phyloP scores from a whole-genome alignment of 345 rosid genomes.

The Conringia planisiliqua region DNA sequence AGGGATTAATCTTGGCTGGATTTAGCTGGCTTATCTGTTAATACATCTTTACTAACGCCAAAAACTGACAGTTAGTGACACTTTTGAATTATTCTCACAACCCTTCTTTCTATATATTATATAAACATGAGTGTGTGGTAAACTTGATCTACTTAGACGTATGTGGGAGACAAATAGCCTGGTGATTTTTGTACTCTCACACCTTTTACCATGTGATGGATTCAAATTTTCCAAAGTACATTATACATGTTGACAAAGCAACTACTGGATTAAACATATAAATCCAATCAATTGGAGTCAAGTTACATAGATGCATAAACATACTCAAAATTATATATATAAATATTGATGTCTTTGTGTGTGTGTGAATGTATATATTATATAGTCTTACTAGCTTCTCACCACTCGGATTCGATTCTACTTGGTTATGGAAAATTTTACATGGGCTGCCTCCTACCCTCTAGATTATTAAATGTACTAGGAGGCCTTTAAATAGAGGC shows the following conservation, averaged over 20 bases:
- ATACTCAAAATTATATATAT: too few relatives aligned
- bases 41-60: constrained; percentile 38
- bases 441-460: too few relatives aligned
- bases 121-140: constrained; percentile 10
- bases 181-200: constrained; percentile 3
- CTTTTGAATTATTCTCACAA: constrained; percentile 1
- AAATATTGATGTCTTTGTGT: too few relatives aligned
- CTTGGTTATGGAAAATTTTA: too few relatives aligned
- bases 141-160: constrained; percentile 11
- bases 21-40: constrained; percentile 55
- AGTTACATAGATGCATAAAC: not conserved
- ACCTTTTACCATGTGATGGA: constrained; percentile 11
- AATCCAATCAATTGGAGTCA: not conserved
- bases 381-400: too few relatives aligned
- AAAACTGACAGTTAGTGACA: constrained; percentile 24
- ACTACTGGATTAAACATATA: not conserved
- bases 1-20: constrained; percentile 46
- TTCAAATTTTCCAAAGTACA: not conserved
- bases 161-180: constrained; percentile 14
- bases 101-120: not conserved
- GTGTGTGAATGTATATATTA: not conserved
- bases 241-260: not conserved
- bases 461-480: too few relatives aligned
- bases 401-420: too few relatives aligned
- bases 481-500: too few relatives aligned